These are phyloP conservation scores for Hypoxylon perforatum DNA, from an alignment of 495 filamentous ascomycete genomes.

Conservation along the genomic window DNA sequence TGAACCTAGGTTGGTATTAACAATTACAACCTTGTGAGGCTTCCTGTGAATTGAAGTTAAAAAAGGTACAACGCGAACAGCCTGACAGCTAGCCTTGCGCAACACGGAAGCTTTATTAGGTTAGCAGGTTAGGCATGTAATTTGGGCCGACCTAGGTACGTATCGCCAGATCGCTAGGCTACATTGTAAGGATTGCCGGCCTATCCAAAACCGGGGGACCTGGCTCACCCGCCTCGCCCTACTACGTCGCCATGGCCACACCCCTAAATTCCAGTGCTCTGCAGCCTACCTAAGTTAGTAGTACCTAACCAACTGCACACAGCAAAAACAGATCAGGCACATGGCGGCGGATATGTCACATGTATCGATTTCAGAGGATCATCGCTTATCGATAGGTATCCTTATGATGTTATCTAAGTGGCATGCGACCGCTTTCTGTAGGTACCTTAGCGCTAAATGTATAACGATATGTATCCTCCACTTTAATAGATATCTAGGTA, in stretches of 20 bases:
- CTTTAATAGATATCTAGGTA: too few relatives aligned
- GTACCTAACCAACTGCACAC: conserved; percentile 1
- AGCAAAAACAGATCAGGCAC: too few relatives aligned
- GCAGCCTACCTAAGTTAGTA: too few relatives aligned
- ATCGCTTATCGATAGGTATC: too few relatives aligned
- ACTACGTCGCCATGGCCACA: not conserved
- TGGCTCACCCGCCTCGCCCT: conserved; percentile 17
- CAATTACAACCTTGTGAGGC: conserved; percentile 1
- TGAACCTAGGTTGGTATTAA: not conserved
- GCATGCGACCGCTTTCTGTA: too few relatives aligned
- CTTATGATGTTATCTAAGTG: too few relatives aligned
- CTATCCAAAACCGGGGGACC: conserved; percentile 23
- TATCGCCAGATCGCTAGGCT: too few relatives aligned
- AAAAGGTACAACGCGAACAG: conserved; percentile 28
- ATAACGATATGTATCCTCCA: too few relatives aligned
- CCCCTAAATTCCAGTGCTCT: conserved; percentile 7
- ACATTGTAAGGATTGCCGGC: not conserved
- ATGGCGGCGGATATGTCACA: too few relatives aligned
- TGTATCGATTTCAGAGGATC: too few relatives aligned
- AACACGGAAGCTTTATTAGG: conserved; percentile 19
- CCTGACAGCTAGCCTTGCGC: conserved; percentile 38
- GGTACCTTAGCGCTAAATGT: too few relatives aligned
- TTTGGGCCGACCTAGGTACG: conserved; percentile 17
- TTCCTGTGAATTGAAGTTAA: conserved; percentile 8
- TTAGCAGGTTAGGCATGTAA: conserved; percentile 19